These are phyloP conservation scores for Heliamphora exappendiculata DNA, from an alignment of 148 eudicot genomes.

Conservation along the genomic window DNA sequence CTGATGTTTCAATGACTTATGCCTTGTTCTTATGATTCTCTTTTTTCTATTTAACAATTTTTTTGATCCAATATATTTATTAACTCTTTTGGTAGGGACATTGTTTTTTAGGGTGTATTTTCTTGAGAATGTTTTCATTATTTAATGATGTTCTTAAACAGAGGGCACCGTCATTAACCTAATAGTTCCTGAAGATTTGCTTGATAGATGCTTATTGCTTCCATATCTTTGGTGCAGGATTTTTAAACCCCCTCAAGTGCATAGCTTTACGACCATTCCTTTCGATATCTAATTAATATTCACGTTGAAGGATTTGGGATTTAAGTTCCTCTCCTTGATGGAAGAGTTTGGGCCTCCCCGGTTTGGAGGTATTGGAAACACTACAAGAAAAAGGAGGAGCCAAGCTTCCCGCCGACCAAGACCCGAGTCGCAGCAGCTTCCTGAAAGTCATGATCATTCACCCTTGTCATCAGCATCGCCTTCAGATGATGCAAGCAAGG, in stretches of 20 bases:
- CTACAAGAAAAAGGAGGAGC: slow-evolving; percentile 57
- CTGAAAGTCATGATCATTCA: slow-evolving; percentile 39
- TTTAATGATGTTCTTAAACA: not conserved
- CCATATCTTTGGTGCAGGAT: not conserved
- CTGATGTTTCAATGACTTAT: not conserved
- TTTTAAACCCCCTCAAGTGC: not conserved
- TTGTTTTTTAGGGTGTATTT: not conserved
- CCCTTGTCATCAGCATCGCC: slow-evolving; percentile 52
- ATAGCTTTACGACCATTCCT: not conserved
- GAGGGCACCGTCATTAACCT: not conserved
- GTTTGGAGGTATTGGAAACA: slow-evolving; percentile 40
- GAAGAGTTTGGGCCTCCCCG: slow-evolving; percentile 47
- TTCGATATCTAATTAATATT: not conserved
- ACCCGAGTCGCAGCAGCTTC: slow-evolving; percentile 39
- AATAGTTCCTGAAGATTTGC: not conserved
- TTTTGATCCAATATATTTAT: not conserved
- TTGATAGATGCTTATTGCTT: slow-evolving; percentile 1
- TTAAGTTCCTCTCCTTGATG: slow-evolving; percentile 32
- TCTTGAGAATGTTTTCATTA: not conserved
- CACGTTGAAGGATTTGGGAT: slow-evolving; percentile 5
- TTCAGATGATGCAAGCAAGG: slow-evolving; percentile 56
- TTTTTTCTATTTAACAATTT: not conserved
- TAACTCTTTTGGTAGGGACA: not conserved
- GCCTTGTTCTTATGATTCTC: not conserved
- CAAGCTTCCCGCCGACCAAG: slow-evolving; percentile 57